A percentile compares a stretch with the other conserved stretches of the same genome.
Evolutionary conservation across 495 filamentous ascomycete genomes (phyloP).

Genomic region (Cercophora samala): DNA sequence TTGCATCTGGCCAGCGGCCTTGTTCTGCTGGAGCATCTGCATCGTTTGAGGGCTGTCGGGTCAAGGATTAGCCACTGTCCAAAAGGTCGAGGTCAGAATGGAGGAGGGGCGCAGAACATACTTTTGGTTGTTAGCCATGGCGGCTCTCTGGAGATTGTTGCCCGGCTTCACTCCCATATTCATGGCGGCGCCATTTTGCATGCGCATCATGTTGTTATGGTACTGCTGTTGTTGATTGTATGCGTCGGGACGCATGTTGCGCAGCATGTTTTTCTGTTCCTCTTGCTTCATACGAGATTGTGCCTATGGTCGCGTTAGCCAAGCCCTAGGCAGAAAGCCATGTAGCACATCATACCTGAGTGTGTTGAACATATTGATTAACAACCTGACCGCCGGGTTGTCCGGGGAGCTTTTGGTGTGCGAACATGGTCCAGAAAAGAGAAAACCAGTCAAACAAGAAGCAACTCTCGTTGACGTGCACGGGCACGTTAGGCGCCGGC

Average conservation of each 20-base stretch:
- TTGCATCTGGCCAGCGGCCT: conserved; percentile 72
- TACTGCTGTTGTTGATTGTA: conserved; percentile 43
- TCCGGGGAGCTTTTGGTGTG: conserved; percentile 66
- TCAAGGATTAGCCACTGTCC: conserved; percentile 9
- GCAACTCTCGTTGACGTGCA: conserved; percentile 63
- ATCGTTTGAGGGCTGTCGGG: conserved; percentile 58
- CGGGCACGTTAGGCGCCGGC: conserved; percentile 66
- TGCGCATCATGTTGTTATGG: conserved; percentile 52
- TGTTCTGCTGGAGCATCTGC: conserved; percentile 60
- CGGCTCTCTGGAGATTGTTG: conserved; percentile 66
- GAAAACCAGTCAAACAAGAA: conserved; percentile 95
- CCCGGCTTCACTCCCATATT: conserved; percentile 48
- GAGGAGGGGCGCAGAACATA: conserved; percentile 39
- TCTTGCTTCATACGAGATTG: conserved; percentile 64
- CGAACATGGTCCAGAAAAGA: conserved; percentile 93
- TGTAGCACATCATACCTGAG: conserved; percentile 61
- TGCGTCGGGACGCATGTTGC: conserved; percentile 57
- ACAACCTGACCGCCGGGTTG: conserved; percentile 44
- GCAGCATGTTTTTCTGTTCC: conserved; percentile 66
- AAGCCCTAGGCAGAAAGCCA: neutral
- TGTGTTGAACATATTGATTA: conserved; percentile 71
- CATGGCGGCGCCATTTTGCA: conserved; percentile 34
- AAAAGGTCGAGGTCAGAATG: neutral
- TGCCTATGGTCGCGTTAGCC: conserved; percentile 41
- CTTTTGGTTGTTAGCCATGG: conserved; percentile 75